phyloP scores from a whole-genome alignment of 169 alveolate genomes.

The Eimeria zaria region DNA sequence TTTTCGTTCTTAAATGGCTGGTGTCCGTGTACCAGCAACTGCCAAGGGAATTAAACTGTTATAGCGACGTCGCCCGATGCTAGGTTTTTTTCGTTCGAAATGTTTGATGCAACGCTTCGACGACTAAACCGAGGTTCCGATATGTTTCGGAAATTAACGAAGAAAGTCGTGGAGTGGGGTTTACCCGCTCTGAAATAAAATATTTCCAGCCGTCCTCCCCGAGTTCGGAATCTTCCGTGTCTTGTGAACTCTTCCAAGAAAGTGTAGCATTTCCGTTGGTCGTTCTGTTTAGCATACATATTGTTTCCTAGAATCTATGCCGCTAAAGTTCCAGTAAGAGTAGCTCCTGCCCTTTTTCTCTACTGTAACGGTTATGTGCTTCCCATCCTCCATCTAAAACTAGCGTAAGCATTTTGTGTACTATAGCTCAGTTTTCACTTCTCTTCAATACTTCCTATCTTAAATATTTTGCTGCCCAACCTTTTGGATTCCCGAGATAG shows the following conservation, averaged over 20 bases:
- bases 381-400: neutral
- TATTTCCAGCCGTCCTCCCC: neutral
- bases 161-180: neutral
- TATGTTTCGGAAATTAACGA: neutral
- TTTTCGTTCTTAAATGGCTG: neutral
- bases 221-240: neutral
- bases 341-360: neutral
- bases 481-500: neutral
- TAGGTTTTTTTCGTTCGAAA: neutral
- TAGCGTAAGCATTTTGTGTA: neutral
- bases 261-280: too few relatives aligned
- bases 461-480: neutral
- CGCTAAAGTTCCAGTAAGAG: neutral
- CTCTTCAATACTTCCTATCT: neutral
- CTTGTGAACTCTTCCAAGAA: neutral
- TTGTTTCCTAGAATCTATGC: too few relatives aligned
- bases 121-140: neutral
- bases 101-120: neutral
- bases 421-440: neutral
- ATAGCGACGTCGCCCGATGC: neutral
- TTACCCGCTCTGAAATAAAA: neutral
- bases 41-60: neutral
- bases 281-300: neutral
- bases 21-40: neutral
- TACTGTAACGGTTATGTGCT: neutral